A percentile compares a stretch with the other conserved stretches of the same genome.
Conservation (phyloP, 2,329 filamentous ascomycete genomes). For the Malbranchea zuffiana region DNA sequence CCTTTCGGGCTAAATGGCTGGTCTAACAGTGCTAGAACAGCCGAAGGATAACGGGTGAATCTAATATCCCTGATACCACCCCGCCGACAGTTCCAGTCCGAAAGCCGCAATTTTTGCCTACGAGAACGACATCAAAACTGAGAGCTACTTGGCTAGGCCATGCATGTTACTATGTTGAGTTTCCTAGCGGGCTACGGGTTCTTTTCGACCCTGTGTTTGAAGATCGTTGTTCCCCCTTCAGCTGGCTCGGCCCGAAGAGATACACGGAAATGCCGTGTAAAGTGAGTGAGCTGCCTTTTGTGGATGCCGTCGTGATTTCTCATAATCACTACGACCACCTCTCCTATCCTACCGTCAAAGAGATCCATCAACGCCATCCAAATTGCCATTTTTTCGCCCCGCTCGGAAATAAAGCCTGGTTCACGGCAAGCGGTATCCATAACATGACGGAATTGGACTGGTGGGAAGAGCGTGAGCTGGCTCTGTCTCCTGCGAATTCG, state of each 20-base stretch:
- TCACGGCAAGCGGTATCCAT: constrained; percentile 55
- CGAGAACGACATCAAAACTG: constrained; percentile 49
- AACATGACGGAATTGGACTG: constrained; percentile 87
- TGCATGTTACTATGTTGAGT: constrained; percentile 88
- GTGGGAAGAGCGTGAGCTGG: constrained; percentile 80
- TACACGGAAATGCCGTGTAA: constrained; percentile 68
- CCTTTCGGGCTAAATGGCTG: not conserved
- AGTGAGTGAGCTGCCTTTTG: constrained; percentile 60
- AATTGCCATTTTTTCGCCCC: constrained; percentile 81
- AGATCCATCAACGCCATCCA: constrained; percentile 60
- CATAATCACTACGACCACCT: constrained; percentile 94
- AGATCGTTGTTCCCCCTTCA: constrained; percentile 69
- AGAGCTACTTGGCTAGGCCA: constrained; percentile 92
- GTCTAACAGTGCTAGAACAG: constrained; percentile 13
- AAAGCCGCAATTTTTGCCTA: constrained; percentile 55
- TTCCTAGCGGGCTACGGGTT: constrained; percentile 71
- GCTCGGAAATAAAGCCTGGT: constrained; percentile 74
- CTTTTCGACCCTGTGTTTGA: constrained; percentile 93
- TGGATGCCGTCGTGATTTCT: constrained; percentile 56
- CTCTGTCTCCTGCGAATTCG: constrained; percentile 39
- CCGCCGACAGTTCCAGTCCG: constrained; percentile 56
- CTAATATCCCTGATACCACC: constrained; percentile 50
- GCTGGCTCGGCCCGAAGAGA: constrained; percentile 59
- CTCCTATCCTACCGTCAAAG: constrained; percentile 61
- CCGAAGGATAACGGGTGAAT: constrained; percentile 40